Percentiles rank a stretch among this genome's conserved stretches.
Conservation (phyloP, 2,329 filamentous ascomycete species). For the Exophiala sp. region DNA sequence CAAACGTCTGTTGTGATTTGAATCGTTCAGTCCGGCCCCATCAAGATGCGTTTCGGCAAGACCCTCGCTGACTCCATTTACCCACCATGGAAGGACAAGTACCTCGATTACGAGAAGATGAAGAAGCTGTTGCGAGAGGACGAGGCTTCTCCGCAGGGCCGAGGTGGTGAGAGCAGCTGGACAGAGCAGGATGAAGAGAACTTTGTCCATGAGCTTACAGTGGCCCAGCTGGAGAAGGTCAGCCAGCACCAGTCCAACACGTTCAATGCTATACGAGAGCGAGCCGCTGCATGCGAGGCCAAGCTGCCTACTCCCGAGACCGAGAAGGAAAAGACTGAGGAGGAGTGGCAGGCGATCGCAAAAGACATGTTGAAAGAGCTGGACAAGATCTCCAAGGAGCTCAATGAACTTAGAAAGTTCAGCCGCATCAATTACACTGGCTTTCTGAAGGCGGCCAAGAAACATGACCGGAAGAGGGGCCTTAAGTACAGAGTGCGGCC, state of each 20-base stretch:
- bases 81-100: slow-evolving; percentile 82
- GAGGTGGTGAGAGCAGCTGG: slow-evolving; percentile 60
- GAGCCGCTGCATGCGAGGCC: slow-evolving; percentile 64
- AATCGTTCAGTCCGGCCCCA: not conserved
- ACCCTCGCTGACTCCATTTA: slow-evolving; percentile 77
- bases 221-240: slow-evolving; percentile 91
- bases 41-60: slow-evolving; percentile 81
- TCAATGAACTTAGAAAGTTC: slow-evolving; percentile 90
- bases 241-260: slow-evolving; percentile 78
- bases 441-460: slow-evolving; percentile 97
- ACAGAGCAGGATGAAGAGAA: slow-evolving; percentile 88
- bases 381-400: slow-evolving; percentile 80
- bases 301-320: slow-evolving; percentile 52
- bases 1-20: not conserved
- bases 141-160: slow-evolving; percentile 44
- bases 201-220: slow-evolving; percentile 93
- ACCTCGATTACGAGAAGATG: slow-evolving; percentile 92
- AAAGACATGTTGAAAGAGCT: slow-evolving; percentile 71
- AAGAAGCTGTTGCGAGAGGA: slow-evolving; percentile 83
- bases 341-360: slow-evolving; percentile 49
- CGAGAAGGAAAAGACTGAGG: slow-evolving; percentile 33
- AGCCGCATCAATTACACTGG: slow-evolving; percentile 96
- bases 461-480: slow-evolving; percentile 91
- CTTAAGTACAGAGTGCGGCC: slow-evolving; percentile 81
- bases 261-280: slow-evolving; percentile 73